These are phyloP conservation scores for Debaryomyces hansenii DNA, from an alignment of 805 yeast species.

Conservation along the genomic window DNA sequence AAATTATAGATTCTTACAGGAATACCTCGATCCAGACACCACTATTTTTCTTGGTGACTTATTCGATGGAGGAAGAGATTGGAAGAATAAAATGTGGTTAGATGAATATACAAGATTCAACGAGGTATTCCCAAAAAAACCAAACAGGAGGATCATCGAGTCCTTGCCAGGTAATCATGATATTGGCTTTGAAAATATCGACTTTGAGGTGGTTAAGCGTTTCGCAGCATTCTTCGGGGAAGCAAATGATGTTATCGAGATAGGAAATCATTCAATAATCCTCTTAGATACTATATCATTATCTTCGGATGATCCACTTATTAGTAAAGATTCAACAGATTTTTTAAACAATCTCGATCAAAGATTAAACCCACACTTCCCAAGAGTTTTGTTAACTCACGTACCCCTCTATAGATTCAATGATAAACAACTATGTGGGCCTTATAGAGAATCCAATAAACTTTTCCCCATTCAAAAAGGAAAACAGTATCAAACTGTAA, in stretches of 20 bases:
- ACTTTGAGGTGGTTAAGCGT: conserved; percentile 54
- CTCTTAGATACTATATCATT: conserved; percentile 82
- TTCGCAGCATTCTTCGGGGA: conserved; percentile 76
- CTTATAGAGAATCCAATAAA: conserved; percentile 64
- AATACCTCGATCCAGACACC: conserved; percentile 67
- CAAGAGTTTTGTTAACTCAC: conserved; percentile 76
- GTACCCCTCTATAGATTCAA: conserved; percentile 83
- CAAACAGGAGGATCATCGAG: conserved; percentile 37
- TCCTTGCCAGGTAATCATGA: conserved; percentile 91
- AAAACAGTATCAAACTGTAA: conserved; percentile 86
- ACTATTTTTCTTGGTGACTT: conserved; percentile 85
- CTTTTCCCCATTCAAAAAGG: conserved; percentile 74
- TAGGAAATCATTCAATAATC: conserved; percentile 72
- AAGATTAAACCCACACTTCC: conserved; percentile 34
- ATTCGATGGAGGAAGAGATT: conserved; percentile 92
- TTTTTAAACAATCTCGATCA: conserved; percentile 45
- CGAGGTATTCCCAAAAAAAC: conserved; percentile 58
- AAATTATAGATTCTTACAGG: conserved; percentile 64
- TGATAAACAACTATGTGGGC: conserved; percentile 67
- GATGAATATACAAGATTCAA: conserved; percentile 70
- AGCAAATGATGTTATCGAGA: conserved; percentile 51
- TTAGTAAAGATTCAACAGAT: conserved; percentile 48
- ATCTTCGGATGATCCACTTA: conserved; percentile 52
- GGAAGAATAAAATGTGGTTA: conserved; percentile 68
- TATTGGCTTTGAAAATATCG: conserved; percentile 85